Conservation (phyloP, 495 filamentous ascomycete species). For the Neurospora discreta region DNA sequence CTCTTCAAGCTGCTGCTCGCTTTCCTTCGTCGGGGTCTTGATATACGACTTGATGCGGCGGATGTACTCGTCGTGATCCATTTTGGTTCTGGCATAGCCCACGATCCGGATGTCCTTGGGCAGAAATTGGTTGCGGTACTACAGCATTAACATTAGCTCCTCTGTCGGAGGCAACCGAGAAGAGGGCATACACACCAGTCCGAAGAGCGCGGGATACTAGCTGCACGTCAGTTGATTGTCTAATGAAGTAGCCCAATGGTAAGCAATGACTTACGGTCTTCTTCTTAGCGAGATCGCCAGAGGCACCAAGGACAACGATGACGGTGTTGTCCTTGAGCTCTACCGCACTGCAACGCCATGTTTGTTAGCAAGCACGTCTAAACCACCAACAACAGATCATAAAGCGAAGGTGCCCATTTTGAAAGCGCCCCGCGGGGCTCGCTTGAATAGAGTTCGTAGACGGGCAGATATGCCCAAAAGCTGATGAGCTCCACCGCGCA, state of each 20-base stretch:
- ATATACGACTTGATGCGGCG: constrained; percentile 94
- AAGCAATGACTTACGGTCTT: constrained; percentile 66
- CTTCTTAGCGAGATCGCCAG: constrained; percentile 97
- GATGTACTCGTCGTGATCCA: constrained; percentile 94
- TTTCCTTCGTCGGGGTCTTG: constrained; percentile 96
- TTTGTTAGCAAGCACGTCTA: constrained; percentile 3
- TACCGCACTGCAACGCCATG: constrained; percentile 32
- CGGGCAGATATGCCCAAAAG: neutral
- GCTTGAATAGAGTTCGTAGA: neutral
- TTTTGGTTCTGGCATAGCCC: constrained; percentile 98
- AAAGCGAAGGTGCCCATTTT: constrained; percentile 1
- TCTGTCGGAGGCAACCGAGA: neutral
- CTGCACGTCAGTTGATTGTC: constrained; percentile 22
- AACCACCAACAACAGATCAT: neutral
- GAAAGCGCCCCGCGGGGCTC: constrained; percentile 4
- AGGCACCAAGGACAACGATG: constrained; percentile 94
- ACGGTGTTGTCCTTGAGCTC: constrained; percentile 98
- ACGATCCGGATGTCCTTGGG: constrained; percentile 96
- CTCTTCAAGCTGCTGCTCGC: constrained; percentile 84
- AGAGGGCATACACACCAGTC: constrained; percentile 60
- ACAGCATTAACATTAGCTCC: constrained; percentile 18
- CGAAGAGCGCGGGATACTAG: constrained; percentile 96
- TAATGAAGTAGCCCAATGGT: constrained; percentile 3
- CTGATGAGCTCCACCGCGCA: constrained; percentile 10
- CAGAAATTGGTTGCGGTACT: constrained; percentile 98